A percentile compares a stretch with the other conserved stretches of the same genome.
phyloP scores from a whole-genome alignment of 371 early-diverging fungal species.

The Caulochytrium protostelioides region DNA sequence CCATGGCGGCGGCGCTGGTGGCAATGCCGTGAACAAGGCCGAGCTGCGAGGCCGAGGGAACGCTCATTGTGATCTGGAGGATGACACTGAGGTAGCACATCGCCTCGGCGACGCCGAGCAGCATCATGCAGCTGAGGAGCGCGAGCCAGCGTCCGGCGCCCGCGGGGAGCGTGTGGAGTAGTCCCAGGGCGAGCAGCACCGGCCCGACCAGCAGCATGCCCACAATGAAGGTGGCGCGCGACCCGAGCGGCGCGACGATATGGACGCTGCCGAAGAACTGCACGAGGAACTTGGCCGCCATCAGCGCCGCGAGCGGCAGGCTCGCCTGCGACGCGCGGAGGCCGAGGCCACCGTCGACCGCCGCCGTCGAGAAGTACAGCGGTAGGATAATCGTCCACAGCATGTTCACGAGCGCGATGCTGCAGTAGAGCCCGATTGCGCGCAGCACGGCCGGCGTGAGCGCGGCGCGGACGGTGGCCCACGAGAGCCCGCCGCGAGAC shows the following conservation, averaged over 20 bases:
- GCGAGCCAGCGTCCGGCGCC: slow-evolving; percentile 1
- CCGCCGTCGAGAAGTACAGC: slow-evolving; percentile 12
- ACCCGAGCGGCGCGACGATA: slow-evolving; percentile 4
- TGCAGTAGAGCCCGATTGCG: slow-evolving; percentile 15
- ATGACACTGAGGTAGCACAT: slow-evolving; percentile 16
- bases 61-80: slow-evolving; percentile 18
- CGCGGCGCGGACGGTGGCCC: too few relatives aligned
- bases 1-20: slow-evolving; percentile 13
- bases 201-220: slow-evolving; percentile 9
- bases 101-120: slow-evolving; percentile 14
- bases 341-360: slow-evolving; percentile 3
- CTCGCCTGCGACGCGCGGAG: slow-evolving; percentile 8
- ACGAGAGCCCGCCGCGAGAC: too few relatives aligned
- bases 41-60: slow-evolving; percentile 4
- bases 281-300: slow-evolving; percentile 12
- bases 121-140: slow-evolving; percentile 2
- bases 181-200: too few relatives aligned
- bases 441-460: slow-evolving; percentile 4
- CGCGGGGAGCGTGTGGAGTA: background rate
- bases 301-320: slow-evolving; percentile 7
- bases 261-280: slow-evolving; percentile 9
- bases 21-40: slow-evolving; percentile 23
- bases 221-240: slow-evolving; percentile 1
- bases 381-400: slow-evolving; percentile 13
- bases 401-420: slow-evolving; percentile 18